Evolutionary conservation across 2,329 filamentous ascomycete genomes (phyloP), one percentile per base, ranked within the genome.

Genomic region (Orbilia blumenaviensis): DNA sequence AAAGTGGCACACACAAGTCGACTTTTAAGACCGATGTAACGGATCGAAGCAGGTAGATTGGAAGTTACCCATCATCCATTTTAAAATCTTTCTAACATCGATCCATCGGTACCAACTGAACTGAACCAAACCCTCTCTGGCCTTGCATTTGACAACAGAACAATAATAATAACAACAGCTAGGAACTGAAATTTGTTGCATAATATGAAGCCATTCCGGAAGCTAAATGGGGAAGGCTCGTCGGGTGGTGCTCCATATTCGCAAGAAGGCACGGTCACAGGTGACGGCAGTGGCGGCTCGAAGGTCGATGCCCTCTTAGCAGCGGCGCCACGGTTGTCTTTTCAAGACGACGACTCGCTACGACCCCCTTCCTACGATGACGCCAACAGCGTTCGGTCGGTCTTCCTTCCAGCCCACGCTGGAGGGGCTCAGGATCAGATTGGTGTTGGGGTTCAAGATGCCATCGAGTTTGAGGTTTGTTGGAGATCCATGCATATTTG

Each of bases 381-480:
- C 46, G 71, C 54, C 14, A 75, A 75, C 44, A 75, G 71, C n/a
- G 58, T 75, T n/a, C 62, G 34, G 27, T 75, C 71, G 36, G 63
- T 12, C 12, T n/a, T 41, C 12, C 16, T 63, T 8, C 34, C 34
- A 38, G 27, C 62, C 18, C n/a, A 41, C n/a, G 4, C n/a, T 16
- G 2, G n/a, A 8, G 38, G 25, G 18, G 46, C 7, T 25, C 14
- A 34, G 5, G 63, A 68, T n/a, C 34, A 68, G n/a, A 25, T 75
- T 63, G 56, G 71, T 23, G 16, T 41, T 16, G 18, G 25, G 38
- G 62, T 75, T 21, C 16, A 62, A 5, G 71, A 75, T 46, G 42
- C 71, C 18, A 1, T 75, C 5, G 71, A 75, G 48, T 75, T 75
- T 75, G 71, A 75, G 32, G 71, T 68, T 41, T 29, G 71, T 27